Evolutionary conservation across 73 alveolate species (phyloP).

Genomic region (Breviolum minutum): DNA sequence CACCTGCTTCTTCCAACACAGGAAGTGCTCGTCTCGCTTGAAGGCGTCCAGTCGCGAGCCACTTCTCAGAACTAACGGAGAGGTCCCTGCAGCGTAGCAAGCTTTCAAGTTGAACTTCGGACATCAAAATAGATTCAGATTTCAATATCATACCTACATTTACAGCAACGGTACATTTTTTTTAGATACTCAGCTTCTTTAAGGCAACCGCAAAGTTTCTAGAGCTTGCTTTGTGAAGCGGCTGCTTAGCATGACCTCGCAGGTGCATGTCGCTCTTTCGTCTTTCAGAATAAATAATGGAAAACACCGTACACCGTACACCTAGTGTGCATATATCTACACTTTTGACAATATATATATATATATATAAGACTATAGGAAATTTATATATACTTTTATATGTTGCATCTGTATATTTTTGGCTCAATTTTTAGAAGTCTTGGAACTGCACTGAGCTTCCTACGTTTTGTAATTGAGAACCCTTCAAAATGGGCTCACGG

Average conservation of each 20-base stretch:
- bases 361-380: too few relatives aligned
- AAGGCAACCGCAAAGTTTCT: constrained; percentile 24
- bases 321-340: too few relatives aligned
- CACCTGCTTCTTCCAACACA: constrained; percentile 23
- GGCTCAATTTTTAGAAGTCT: not conserved
- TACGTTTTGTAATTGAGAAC: constrained; percentile 55
- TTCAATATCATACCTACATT: too few relatives aligned
- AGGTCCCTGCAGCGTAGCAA: constrained; percentile 30
- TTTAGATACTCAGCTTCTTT: too few relatives aligned
- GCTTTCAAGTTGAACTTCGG: not conserved
- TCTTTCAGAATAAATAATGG: too few relatives aligned
- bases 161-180: too few relatives aligned
- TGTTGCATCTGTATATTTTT: too few relatives aligned
- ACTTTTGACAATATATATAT: too few relatives aligned
- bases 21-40: constrained; percentile 67
- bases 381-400: not conserved
- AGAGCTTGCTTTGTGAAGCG: constrained; percentile 59
- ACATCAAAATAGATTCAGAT: too few relatives aligned
- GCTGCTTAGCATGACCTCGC: constrained; percentile 84
- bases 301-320: too few relatives aligned
- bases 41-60: constrained; percentile 47
- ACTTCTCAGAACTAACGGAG: constrained; percentile 8
- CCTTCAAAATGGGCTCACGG: constrained; percentile 65
- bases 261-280: too few relatives aligned
- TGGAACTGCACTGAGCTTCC: not conserved